Evolutionary conservation across 1,139 yeast genomes (phyloP).

Genomic region (Yamadazyma atmosphaerica): DNA sequence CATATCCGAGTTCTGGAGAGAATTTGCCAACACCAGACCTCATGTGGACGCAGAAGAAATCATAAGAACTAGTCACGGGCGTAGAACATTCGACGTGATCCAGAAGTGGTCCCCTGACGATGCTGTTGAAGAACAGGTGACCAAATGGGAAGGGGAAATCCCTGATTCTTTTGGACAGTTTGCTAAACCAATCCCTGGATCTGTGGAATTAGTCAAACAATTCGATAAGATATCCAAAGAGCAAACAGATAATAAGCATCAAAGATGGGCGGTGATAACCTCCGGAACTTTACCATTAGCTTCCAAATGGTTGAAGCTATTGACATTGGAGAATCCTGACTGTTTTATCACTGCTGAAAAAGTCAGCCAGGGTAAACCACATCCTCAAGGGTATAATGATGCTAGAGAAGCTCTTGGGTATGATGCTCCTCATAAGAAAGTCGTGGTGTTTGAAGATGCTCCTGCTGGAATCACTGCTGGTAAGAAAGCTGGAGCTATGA

Average conservation of each 20-base stretch:
- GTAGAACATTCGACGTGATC: conserved; percentile 77
- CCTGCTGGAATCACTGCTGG: conserved; percentile 85
- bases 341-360: conserved; percentile 75
- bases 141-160: conserved; percentile 64
- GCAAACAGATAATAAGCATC: conserved; percentile 41
- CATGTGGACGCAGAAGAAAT: conserved; percentile 68
- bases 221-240: conserved; percentile 40
- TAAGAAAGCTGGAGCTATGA: conserved; percentile 74
- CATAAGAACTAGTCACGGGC: conserved; percentile 73
- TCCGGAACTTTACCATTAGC: conserved; percentile 77
- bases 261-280: conserved; percentile 78
- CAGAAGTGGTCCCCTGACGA: conserved; percentile 69
- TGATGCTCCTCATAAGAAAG: conserved; percentile 43
- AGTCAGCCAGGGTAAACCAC: conserved; percentile 73
- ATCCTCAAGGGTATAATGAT: conserved; percentile 72
- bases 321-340: conserved; percentile 60
- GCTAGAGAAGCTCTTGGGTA: conserved; percentile 59
- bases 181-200: conserved; percentile 73
- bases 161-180: conserved; percentile 67
- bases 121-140: conserved; percentile 61
- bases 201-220: conserved; percentile 56
- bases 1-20: conserved; percentile 75
- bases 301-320: conserved; percentile 67
- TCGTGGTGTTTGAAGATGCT: conserved; percentile 79
- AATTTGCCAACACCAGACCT: conserved; percentile 63